These are phyloP conservation scores for Trypanosoma vivax DNA, from an alignment of 208 protist genomes.

Conservation along the genomic window DNA sequence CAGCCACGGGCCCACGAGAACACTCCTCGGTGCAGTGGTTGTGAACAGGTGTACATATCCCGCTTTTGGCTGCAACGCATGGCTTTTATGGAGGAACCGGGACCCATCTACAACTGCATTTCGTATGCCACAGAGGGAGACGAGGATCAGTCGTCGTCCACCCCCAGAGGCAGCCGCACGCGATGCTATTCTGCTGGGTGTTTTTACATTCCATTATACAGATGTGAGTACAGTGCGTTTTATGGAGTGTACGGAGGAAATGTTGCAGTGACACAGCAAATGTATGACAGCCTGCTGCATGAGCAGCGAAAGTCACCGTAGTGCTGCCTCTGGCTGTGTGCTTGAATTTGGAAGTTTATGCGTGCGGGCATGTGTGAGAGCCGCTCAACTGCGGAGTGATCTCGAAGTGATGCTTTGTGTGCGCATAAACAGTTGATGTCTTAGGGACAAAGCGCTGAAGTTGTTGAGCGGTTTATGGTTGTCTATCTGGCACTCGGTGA, in stretches of 20 bases:
- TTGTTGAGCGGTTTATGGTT: too few relatives aligned
- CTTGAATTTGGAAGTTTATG: too few relatives aligned
- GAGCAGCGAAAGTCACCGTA: slow-evolving; percentile 19
- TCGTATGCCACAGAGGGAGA: slow-evolving; percentile 54
- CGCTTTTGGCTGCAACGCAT: slow-evolving; percentile 77
- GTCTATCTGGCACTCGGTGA: too few relatives aligned
- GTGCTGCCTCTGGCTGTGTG: too few relatives aligned
- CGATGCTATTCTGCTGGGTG: too few relatives aligned
- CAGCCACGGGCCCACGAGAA: too few relatives aligned
- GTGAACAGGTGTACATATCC: slow-evolving; percentile 55
- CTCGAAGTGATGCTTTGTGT: too few relatives aligned
- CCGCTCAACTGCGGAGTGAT: too few relatives aligned
- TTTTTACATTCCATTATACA: slow-evolving; percentile 66
- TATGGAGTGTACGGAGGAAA: slow-evolving; percentile 67
- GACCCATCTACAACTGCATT: slow-evolving; percentile 68
- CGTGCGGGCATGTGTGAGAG: too few relatives aligned
- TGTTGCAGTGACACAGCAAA: slow-evolving; percentile 28
- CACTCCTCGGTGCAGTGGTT: background rate
- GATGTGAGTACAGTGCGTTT: slow-evolving; percentile 56
- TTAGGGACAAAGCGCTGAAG: too few relatives aligned
- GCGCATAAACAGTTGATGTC: too few relatives aligned
- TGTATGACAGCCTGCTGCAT: slow-evolving; percentile 27
- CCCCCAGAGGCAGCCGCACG: too few relatives aligned
- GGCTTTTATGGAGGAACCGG: slow-evolving; percentile 71
- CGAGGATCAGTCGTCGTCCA: slow-evolving; percentile 11